Evolutionary conservation across 306 rosid species (phyloP).

Genomic region (Ormosia semicastrata): DNA sequence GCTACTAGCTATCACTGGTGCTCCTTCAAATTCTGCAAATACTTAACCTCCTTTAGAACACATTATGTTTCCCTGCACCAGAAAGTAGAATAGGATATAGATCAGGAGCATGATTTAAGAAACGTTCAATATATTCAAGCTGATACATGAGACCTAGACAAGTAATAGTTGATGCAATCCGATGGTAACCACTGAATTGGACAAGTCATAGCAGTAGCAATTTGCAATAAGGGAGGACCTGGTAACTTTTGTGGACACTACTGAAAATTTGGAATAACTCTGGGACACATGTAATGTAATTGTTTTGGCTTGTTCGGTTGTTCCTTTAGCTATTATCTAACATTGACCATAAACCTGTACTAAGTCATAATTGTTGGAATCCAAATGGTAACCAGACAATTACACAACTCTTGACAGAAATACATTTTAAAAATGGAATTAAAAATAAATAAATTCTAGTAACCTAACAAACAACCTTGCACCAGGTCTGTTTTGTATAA

Average conservation of each 20-base stretch:
- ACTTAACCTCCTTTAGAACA: conserved; percentile 26
- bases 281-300: not conserved
- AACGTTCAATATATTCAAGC: not conserved
- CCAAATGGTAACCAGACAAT: not conserved
- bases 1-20: conserved; percentile 31
- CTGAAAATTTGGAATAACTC: not conserved
- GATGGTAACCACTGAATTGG: not conserved
- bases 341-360: not conserved
- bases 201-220: not conserved
- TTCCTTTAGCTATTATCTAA: not conserved
- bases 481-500: too few species aligned
- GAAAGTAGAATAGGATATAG: conserved; percentile 1
- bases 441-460: not conserved
- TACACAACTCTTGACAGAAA: not conserved
- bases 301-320: not conserved
- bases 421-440: not conserved
- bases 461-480: too few species aligned
- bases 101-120: not conserved
- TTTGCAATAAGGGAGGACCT: not conserved
- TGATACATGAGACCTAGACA: not conserved
- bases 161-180: not conserved
- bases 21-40: conserved; percentile 20
- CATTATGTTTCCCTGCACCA: conserved; percentile 44
- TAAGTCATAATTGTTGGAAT: not conserved
- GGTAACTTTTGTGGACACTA: not conserved